Conservation (phyloP, 768 basidiomycete genomes). For the Naganishia onofrii region DNA sequence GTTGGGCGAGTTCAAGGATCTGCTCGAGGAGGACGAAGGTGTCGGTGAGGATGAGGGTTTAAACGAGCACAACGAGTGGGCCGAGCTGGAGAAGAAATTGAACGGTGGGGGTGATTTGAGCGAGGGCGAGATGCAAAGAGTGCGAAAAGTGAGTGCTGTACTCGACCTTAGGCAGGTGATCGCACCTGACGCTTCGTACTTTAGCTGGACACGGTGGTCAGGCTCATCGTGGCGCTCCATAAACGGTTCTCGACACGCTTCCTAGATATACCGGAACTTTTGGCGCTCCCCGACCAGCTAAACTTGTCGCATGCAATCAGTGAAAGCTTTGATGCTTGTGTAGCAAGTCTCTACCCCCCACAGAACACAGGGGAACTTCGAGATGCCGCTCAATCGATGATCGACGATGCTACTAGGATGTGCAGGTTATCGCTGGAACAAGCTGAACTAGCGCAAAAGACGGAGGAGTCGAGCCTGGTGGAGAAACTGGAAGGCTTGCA, state of each 20-base stretch:
- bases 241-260: conserved; percentile 15
- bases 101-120: conserved; percentile 20
- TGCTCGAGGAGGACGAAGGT: conserved; percentile 32
- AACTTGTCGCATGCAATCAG: conserved; percentile 19
- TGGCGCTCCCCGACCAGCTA: conserved; percentile 10
- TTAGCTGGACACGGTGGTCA: conserved; percentile 25
- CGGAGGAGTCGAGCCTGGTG: neutral
- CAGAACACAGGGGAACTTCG: conserved; percentile 16
- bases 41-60: conserved; percentile 28
- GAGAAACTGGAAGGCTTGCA: conserved; percentile 12
- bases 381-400: conserved; percentile 11
- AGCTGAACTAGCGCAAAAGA: neutral
- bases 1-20: conserved; percentile 29
- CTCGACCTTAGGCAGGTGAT: too few relatives aligned
- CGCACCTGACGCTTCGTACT: neutral
- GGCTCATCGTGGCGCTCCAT: conserved; percentile 25
- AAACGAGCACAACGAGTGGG: conserved; percentile 30
- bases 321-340: conserved; percentile 23
- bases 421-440: conserved; percentile 13
- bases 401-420: conserved; percentile 6
- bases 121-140: conserved; percentile 25
- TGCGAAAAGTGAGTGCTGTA: conserved; percentile 20
- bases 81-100: conserved; percentile 30
- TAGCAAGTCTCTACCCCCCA: conserved; percentile 31
- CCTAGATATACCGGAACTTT: conserved; percentile 5